These are phyloP conservation scores for Astragalus glycyphyllos DNA, from an alignment of 306 rosid species.

Conservation along the genomic window DNA sequence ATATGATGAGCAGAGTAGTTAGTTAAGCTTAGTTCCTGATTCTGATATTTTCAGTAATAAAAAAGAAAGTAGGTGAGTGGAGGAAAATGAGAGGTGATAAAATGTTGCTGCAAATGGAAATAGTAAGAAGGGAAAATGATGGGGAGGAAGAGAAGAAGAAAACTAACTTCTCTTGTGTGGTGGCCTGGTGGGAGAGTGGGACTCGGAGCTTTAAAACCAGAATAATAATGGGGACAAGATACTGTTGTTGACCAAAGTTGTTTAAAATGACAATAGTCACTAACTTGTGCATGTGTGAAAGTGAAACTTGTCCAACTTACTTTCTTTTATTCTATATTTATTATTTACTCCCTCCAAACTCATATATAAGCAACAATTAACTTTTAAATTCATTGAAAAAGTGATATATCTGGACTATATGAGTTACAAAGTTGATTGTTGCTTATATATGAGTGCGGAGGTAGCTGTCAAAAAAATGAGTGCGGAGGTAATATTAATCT, in stretches of 20 bases:
- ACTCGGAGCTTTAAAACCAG: background rate
- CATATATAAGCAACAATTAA: too few relatives aligned
- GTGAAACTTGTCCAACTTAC: constrained; percentile 2
- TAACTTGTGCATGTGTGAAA: background rate
- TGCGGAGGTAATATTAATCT: too few relatives aligned
- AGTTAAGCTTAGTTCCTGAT: background rate
- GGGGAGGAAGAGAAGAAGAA: background rate
- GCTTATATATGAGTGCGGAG: too few relatives aligned
- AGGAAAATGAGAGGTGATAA: background rate
- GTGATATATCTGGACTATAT: too few relatives aligned
- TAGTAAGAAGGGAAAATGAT: background rate
- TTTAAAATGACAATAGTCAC: background rate
- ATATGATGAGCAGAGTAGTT: too few relatives aligned
- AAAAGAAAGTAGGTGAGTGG: background rate
- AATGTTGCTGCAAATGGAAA: background rate
- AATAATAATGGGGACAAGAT: constrained; percentile 13
- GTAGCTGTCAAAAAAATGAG: too few relatives aligned
- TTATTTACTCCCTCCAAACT: too few relatives aligned
- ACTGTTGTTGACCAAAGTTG: constrained; percentile 39
- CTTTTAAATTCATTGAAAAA: too few relatives aligned
- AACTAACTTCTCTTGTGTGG: background rate
- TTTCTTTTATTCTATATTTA: too few relatives aligned
- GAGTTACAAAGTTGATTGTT: too few relatives aligned
- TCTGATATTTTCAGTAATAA: background rate
- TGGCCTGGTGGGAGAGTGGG: background rate